Conservation (phyloP, 345 rosid species). For the Murraya paniculata region DNA sequence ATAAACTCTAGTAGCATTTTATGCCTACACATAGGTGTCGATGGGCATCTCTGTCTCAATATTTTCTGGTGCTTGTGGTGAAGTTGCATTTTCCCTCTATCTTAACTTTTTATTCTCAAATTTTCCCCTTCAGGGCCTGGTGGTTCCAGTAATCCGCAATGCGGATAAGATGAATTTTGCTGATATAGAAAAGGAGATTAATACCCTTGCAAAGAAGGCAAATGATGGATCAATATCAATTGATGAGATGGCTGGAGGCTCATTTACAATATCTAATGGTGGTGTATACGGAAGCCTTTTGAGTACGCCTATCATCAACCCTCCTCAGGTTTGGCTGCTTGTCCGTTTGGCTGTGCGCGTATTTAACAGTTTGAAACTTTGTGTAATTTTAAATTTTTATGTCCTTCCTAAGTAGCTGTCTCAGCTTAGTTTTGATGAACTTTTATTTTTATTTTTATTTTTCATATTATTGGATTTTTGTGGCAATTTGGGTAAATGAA, state of each 20-base stretch:
- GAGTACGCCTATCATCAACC: slow-evolving; percentile 98
- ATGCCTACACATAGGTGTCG: not conserved
- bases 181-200: slow-evolving; percentile 86
- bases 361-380: not conserved
- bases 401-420: not conserved
- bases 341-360: not conserved
- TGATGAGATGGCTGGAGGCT: slow-evolving; percentile 99
- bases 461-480: not conserved
- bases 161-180: slow-evolving; percentile 82
- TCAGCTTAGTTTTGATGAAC: not conserved
- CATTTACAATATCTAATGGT: slow-evolving; percentile 84
- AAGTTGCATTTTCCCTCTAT: not conserved
- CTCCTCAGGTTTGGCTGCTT: slow-evolving; percentile 72
- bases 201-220: slow-evolving; percentile 92
- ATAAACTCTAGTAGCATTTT: not conserved
- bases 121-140: slow-evolving; percentile 61
- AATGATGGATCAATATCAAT: slow-evolving; percentile 89
- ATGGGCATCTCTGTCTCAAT: not conserved
- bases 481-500: not conserved
- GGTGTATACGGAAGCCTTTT: slow-evolving; percentile 96
- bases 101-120: not conserved
- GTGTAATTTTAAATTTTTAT: not conserved
- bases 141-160: slow-evolving; percentile 81
- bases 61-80: not conserved
- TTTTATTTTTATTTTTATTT: not conserved